Evolutionary conservation across 768 basidiomycete species (phyloP).

Genomic region (Pisolithus tinctorius): DNA sequence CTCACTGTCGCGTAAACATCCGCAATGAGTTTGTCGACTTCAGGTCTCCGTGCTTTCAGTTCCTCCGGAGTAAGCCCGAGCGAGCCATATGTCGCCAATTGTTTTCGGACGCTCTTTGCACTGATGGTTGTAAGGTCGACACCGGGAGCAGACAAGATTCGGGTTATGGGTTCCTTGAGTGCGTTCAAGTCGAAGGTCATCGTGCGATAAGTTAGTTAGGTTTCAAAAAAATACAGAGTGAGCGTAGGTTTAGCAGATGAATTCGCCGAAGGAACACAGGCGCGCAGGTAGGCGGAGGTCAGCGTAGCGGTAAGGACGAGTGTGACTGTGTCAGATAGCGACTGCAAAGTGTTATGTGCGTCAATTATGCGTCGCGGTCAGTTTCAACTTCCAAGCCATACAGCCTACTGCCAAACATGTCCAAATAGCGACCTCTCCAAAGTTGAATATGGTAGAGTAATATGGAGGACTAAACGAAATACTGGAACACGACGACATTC

Average conservation of each 20-base stretch:
- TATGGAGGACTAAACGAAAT: neutral
- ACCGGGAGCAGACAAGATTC: slow-evolving; percentile 69
- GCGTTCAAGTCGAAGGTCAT: slow-evolving; percentile 50
- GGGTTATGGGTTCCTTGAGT: slow-evolving; percentile 55
- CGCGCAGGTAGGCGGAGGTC: too few species aligned
- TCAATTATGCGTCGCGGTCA: too few species aligned
- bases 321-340: too few species aligned
- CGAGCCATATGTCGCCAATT: slow-evolving; percentile 44
- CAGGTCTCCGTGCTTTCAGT: slow-evolving; percentile 60
- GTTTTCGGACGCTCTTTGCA: slow-evolving; percentile 84
- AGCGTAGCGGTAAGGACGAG: too few species aligned
- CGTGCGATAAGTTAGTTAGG: neutral
- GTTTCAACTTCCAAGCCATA: too few species aligned
- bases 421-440: neutral
- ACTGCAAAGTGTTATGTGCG: too few species aligned
- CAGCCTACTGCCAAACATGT: too few species aligned
- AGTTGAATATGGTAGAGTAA: neutral
- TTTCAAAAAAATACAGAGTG: neutral
- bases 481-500: neutral
- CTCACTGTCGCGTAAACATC: slow-evolving; percentile 58
- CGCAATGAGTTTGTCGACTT: slow-evolving; percentile 64
- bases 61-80: slow-evolving; percentile 49
- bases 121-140: slow-evolving; percentile 75
- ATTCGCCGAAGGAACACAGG: too few species aligned
- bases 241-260: neutral